Evolutionary conservation across 495 filamentous ascomycete species (phyloP), one percentile per base, ranked within the genome.

Genomic region (Venustampulla echinocandica): DNA sequence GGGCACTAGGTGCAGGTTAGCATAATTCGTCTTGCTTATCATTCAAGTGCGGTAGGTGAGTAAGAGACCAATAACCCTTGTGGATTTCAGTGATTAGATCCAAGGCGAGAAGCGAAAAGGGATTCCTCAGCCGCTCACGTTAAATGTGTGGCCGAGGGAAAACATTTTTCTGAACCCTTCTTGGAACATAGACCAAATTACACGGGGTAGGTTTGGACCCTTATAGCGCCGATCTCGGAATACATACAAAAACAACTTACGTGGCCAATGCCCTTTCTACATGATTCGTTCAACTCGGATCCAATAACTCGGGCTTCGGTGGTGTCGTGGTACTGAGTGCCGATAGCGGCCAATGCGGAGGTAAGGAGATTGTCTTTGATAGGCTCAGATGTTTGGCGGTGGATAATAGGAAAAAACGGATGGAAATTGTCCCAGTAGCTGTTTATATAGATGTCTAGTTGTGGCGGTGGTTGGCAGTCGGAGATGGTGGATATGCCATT

Each of bases 241-340:
- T n/a, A n/a, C n/a, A n/a, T n/a, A n/a, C n/a, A n/a, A 21, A 23
- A 34, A 32, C 25, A 10, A 49, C 57, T 41, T 47, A 60, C 57
- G 2, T 28, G 19, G 9, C 47, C 50, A 19, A 57, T 52, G 20
- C 14, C 40, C 35, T 42, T 54, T 24, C 45, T 56, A 22, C 50
- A 52, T 17, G 11, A 15, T 14, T 54, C 42, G 23, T 57, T 52
- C 11, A 60, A 41, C 30, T 54, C 47, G 1, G 45, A 24, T 4
- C 57, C 57, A 35, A 24, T 52, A n/a, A 11, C 41, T 32, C 53
- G 39, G 15, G 51, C 53, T 44, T 56, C 47, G 33, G 28, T 13
- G 23, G 51, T 47, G 36, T 53, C 28, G 32, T 54, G 54, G 42
- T 52, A 60, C 41, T 56, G 53, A 0, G 57, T 56, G 14, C 57